Evolutionary conservation across 2,329 filamentous ascomycete species (phyloP), one percentile per base, ranked within the genome.

Genomic region (Emericellopsis atlantica): DNA sequence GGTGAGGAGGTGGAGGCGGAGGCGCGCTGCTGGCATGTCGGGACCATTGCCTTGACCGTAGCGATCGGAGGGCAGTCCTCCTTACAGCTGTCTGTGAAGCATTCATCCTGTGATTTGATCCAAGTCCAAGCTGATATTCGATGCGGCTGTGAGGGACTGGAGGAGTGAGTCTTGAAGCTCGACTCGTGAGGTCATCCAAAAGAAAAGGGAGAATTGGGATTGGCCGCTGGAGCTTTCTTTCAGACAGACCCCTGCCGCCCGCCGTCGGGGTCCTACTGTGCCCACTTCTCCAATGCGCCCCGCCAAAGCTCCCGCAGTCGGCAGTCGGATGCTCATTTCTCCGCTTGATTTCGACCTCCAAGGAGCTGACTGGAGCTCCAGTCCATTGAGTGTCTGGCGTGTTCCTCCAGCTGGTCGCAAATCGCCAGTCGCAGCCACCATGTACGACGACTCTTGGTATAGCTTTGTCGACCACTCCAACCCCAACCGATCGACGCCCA

Each of bases 361-460:
- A 29, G 12, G 26, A 29, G 18, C 26, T 29, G 26, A 29, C 26
- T 21, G 18, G 18, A 29, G 26, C 26, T 29, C 26, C n/a, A n/a
- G n/a, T n/a, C n/a, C 26, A 12, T 9, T 12, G 26, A 12, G 9
- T 6, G 26, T 29, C 9, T 2, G 26, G 26, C 26, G 12, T 9
- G 26, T 29, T 12, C 26, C 26, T 12, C 18, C 5, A 12, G 18
- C 14, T 22, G 39, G 12, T 21, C 18, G 18, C 18, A 21, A 21
- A 21, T 21, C 18, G 18, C 18, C 18, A 21, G 18, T 21, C 4
- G 18, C 18, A 21, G 7, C 18, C 49, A 65, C 49, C 49, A 88
- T 87, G 82, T 85, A 85, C 59, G 84, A 90, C 61, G 84, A 90
- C 60, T 79, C 82, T 24, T 90, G 84, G 84, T 87, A 89, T 64